phyloP scores from a whole-genome alignment of 805 yeast genomes.

The Kazachstania africana region DNA sequence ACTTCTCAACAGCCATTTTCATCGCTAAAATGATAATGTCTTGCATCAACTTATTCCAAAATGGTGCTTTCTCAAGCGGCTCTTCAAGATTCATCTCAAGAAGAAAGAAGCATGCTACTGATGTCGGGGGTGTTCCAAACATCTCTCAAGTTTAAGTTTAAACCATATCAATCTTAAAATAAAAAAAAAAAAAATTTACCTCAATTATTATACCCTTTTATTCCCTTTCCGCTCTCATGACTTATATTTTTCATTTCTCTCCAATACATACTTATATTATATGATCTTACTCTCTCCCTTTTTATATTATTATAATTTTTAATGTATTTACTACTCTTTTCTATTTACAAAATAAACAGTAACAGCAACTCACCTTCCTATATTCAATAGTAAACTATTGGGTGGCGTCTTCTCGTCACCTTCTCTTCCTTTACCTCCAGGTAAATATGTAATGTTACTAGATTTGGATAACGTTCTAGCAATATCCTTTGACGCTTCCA shows the following conservation, averaged over 20 bases:
- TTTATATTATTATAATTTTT: not conserved
- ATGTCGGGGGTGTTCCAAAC: constrained; percentile 6
- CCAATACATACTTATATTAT: no score
- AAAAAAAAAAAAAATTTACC: no score
- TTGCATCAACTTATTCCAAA: constrained; percentile 8
- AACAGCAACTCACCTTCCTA: constrained; percentile 12
- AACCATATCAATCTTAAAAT: not conserved
- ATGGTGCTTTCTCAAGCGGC: constrained; percentile 16
- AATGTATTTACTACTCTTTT: not conserved
- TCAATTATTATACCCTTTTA: not conserved
- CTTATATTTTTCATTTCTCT: not conserved
- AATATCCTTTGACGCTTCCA: constrained; percentile 93
- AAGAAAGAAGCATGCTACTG: constrained; percentile 31
- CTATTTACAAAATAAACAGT: not conserved
- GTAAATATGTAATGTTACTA: constrained; percentile 81
- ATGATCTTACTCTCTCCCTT: no score
- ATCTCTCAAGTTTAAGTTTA: constrained; percentile 66
- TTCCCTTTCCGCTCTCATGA: not conserved
- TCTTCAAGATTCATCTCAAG: constrained; percentile 23
- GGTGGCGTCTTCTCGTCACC: constrained; percentile 27
- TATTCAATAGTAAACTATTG: constrained; percentile 51
- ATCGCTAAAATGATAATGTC: constrained; percentile 45
- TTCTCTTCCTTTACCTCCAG: constrained; percentile 29
- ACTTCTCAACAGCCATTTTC: constrained; percentile 70
- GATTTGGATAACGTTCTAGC: constrained; percentile 78